Percentiles rank a stretch among this genome's conserved stretches.
These are phyloP conservation scores for Raphanus sativus DNA, from an alignment of 345 rosid species.

Conservation along the genomic window DNA sequence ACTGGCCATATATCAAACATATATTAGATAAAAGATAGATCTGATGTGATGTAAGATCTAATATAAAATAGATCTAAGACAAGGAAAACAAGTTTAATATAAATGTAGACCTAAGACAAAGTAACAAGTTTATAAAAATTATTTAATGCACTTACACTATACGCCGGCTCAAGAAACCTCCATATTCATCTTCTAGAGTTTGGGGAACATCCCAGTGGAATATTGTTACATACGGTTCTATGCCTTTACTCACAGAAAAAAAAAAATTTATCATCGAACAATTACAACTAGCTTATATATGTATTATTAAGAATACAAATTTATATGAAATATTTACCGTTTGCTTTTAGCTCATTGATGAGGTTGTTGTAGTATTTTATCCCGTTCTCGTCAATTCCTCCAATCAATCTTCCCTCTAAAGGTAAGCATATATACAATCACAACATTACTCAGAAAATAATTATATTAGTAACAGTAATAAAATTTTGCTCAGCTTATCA, in stretches of 20 bases:
- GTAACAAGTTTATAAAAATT: neutral
- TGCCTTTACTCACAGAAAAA: conserved; percentile 13
- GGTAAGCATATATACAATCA: neutral
- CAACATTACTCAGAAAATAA: neutral
- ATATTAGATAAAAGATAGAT: neutral
- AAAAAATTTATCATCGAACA: too few relatives aligned
- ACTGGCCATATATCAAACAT: neutral
- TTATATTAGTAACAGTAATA: neutral
- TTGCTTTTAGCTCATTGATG: conserved; percentile 28
- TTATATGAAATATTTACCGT: neutral
- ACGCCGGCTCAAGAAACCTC: conserved; percentile 34
- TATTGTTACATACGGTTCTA: conserved; percentile 39
- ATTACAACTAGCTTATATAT: too few relatives aligned
- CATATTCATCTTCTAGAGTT: conserved; percentile 31
- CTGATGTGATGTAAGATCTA: neutral
- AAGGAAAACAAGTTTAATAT: neutral
- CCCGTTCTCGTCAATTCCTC: conserved; percentile 45
- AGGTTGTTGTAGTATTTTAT: conserved; percentile 44
- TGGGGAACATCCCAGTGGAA: conserved; percentile 41
- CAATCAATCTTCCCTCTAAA: conserved; percentile 47
- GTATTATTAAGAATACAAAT: too few relatives aligned
- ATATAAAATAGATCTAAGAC: neutral
- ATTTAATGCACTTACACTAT: conserved; percentile 29
- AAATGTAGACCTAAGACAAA: neutral
- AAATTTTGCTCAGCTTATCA: neutral